phyloP scores from a whole-genome alignment of 208 protist species.

The Hexamita inflata region DNA sequence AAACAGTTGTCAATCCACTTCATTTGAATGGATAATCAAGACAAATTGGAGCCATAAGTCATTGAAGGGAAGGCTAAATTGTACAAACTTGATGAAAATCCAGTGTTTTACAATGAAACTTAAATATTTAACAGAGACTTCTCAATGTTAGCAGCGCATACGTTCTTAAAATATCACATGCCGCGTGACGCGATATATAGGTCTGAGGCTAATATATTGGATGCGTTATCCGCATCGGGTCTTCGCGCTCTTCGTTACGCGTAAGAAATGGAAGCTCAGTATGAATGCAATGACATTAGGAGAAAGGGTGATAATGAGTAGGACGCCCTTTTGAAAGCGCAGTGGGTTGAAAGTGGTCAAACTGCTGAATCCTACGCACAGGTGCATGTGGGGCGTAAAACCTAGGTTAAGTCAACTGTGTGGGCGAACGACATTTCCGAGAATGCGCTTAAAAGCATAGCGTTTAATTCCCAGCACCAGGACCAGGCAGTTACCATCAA shows the following conservation, averaged over 20 bases:
- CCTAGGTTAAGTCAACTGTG: too few relatives aligned
- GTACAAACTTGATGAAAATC: neutral
- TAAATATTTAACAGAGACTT: constrained; percentile 34
- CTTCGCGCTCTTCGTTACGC: constrained; percentile 30
- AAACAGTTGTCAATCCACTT: too few relatives aligned
- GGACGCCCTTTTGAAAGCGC: too few relatives aligned
- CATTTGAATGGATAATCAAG: too few relatives aligned
- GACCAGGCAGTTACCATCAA: neutral
- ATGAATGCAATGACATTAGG: neutral
- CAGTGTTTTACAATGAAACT: constrained; percentile 30
- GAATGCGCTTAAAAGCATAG: constrained; percentile 22
- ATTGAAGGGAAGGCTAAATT: too few relatives aligned
- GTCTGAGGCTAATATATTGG: constrained; percentile 2
- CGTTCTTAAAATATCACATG: neutral
- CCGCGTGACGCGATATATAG: neutral
- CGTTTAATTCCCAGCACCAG: neutral
- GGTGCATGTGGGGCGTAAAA: too few relatives aligned
- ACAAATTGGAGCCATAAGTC: too few relatives aligned
- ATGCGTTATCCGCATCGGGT: constrained; percentile 34
- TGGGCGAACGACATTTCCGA: constrained; percentile 31
- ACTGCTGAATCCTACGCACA: too few relatives aligned
- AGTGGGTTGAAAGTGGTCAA: too few relatives aligned
- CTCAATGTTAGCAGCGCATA: constrained; percentile 9
- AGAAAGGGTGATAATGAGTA: too few relatives aligned
- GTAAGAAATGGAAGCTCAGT: constrained; percentile 22